Evolutionary conservation across 2,329 filamentous ascomycete genomes (phyloP), one percentile per base, ranked within the genome.

Genomic region (Magnaporthiopsis rhizophila): DNA sequence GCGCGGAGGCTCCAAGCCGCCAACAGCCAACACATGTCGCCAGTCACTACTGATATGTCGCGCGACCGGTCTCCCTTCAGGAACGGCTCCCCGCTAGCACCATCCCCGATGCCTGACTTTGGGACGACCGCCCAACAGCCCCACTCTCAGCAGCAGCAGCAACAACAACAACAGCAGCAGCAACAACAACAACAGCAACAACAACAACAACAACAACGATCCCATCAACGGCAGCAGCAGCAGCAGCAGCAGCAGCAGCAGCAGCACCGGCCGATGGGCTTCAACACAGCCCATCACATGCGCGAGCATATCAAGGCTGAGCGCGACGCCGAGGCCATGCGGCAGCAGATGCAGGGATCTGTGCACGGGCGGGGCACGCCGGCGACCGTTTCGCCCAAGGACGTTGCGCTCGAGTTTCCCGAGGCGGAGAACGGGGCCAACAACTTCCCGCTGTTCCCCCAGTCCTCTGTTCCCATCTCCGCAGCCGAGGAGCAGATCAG

Each of bases 371-470:
- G 77, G 67, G 74, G 81, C 7, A 83, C 82, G 0, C 82, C 89
- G n/a, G 91, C 91, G 75, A 97, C 94, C 0, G 97, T 99, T 60
- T 98, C 94, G 1, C 95, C 94, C 30, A 96, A 96, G 77, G 94
- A 98, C 71, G 91, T 93, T 1, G 78, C 96, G 66, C 78, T 97
- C 62, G 93, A 97, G 66, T 97, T 93, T 73, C 85, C 89, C 66
- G 91, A 95, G 56, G 76, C 81, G 0, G 90, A 93, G 3, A 87
- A 89, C 24, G 88, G 89, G 61, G 78, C 38, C 3, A 21, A 84
- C 5, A 86, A 86, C 65, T 86, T 89, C 70, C 87, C 91, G 15
- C 78, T 97, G 26, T 96, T 97, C 72, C 56, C 90, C 3, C 80
- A 84, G 1, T 80, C 85, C 58, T 74, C 80, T 59, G 77, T 71